Conservation (phyloP, 306 rosid species). For the Quercus aquifolioides region DNA sequence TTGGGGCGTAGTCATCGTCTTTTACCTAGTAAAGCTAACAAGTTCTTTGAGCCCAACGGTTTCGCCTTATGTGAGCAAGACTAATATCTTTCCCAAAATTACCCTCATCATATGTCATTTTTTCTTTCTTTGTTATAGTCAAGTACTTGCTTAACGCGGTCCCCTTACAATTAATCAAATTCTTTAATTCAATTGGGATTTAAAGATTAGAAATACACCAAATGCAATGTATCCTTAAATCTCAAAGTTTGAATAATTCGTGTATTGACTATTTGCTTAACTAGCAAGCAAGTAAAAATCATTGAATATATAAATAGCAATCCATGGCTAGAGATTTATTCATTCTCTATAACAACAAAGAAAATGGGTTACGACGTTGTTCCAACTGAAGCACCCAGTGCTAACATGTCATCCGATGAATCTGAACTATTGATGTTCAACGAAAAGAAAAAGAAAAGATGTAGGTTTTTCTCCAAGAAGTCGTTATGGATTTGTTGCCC, state of each 20-base stretch:
- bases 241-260: not conserved
- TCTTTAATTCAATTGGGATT: too few species aligned
- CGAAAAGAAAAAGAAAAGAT: constrained; percentile 4
- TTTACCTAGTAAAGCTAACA: too few species aligned
- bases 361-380: not conserved
- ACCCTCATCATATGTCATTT: too few species aligned
- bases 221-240: not conserved
- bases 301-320: not conserved
- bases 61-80: too few species aligned
- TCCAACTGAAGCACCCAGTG: not conserved
- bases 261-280: not conserved
- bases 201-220: not conserved
- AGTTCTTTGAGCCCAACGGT: too few species aligned
- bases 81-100: too few species aligned
- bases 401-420: not conserved
- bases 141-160: too few species aligned
- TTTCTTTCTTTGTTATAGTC: too few species aligned
- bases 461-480: not conserved
- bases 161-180: too few species aligned
- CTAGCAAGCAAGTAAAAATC: not conserved
- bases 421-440: not conserved
- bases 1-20: too few species aligned
- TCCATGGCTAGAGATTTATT: not conserved
- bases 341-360: not conserved
- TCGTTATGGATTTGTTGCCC: constrained; percentile 27